Conservation (phyloP, 2,329 filamentous ascomycete species). For the Monosporascus sp. region DNA sequence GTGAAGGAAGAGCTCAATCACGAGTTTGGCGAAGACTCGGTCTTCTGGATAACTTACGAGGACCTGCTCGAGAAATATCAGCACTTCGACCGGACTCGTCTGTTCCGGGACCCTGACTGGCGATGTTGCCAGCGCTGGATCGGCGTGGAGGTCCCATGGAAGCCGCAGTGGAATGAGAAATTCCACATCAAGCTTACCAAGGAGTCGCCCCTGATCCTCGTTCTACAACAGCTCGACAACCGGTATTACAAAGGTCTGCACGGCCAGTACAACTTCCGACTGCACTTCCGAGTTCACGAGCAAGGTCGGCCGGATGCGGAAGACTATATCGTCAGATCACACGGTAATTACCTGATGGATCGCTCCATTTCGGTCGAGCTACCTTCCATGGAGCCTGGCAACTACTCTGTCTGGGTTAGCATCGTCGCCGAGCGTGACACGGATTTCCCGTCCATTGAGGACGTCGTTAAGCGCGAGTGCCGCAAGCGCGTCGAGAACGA, state of each 20-base stretch:
- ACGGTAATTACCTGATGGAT: slow-evolving; percentile 53
- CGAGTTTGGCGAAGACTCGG: slow-evolving; percentile 55
- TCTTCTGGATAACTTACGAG: slow-evolving; percentile 59
- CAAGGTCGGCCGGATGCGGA: slow-evolving; percentile 44
- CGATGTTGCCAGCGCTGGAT: slow-evolving; percentile 55
- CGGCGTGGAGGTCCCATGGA: slow-evolving; percentile 57
- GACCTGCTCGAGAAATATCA: slow-evolving; percentile 59
- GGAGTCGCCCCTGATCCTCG: slow-evolving; percentile 52
- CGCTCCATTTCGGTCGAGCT: slow-evolving; percentile 56
- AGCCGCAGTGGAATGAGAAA: slow-evolving; percentile 54
- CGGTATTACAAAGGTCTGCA: slow-evolving; percentile 57
- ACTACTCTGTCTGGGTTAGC: slow-evolving; percentile 52
- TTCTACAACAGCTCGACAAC: slow-evolving; percentile 56
- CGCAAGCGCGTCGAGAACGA: slow-evolving; percentile 45
- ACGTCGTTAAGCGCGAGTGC: slow-evolving; percentile 50
- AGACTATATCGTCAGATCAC: slow-evolving; percentile 55
- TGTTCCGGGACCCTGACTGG: slow-evolving; percentile 56
- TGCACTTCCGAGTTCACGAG: slow-evolving; percentile 47
- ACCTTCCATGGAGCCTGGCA: slow-evolving; percentile 47
- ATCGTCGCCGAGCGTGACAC: slow-evolving; percentile 45
- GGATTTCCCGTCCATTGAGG: slow-evolving; percentile 41
- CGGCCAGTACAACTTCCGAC: slow-evolving; percentile 50
- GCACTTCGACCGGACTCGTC: slow-evolving; percentile 55
- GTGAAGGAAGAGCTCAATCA: slow-evolving; percentile 52
- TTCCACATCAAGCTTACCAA: slow-evolving; percentile 53